A percentile compares a stretch with the other conserved stretches of the same genome.
Evolutionary conservation across 2,329 filamentous ascomycete species (phyloP).

Genomic region (Botrytis byssoidea): DNA sequence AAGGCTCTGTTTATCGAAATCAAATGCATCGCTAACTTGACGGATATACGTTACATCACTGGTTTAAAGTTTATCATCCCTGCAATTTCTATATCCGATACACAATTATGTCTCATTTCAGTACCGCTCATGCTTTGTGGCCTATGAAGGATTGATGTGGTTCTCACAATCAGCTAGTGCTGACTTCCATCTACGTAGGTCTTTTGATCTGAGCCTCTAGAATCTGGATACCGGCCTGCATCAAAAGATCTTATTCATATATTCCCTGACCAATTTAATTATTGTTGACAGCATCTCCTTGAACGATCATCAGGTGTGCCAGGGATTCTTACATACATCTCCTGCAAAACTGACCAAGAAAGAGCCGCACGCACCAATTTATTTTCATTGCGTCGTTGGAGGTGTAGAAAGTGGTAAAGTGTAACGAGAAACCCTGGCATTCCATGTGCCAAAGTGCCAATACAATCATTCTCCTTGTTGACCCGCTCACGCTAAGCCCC

Average conservation of each 20-base stretch:
- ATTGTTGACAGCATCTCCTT: neutral
- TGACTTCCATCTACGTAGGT: neutral
- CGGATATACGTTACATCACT: neutral
- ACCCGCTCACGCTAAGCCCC: neutral
- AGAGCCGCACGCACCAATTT: neutral
- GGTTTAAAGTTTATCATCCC: too few relatives aligned
- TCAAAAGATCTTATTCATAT: neutral
- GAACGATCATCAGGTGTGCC: neutral
- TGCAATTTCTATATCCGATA: neutral
- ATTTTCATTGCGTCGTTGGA: neutral
- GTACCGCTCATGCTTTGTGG: neutral
- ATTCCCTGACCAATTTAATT: neutral
- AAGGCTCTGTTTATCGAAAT: neutral
- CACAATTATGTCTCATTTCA: neutral
- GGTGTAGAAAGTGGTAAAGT: neutral
- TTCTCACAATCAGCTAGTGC: slow-evolving; percentile 9
- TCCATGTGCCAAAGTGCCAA: slow-evolving; percentile 6
- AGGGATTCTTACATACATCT: neutral
- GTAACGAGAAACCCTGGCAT: neutral
- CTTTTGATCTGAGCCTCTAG: neutral
- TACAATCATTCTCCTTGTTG: neutral
- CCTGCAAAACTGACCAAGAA: neutral
- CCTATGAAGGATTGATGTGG: neutral
- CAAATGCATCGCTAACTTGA: neutral
- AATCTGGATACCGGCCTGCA: neutral